Evolutionary conservation across 2,329 filamentous ascomycete genomes (phyloP).

Genomic region (Ceratocystis harringtonii): DNA sequence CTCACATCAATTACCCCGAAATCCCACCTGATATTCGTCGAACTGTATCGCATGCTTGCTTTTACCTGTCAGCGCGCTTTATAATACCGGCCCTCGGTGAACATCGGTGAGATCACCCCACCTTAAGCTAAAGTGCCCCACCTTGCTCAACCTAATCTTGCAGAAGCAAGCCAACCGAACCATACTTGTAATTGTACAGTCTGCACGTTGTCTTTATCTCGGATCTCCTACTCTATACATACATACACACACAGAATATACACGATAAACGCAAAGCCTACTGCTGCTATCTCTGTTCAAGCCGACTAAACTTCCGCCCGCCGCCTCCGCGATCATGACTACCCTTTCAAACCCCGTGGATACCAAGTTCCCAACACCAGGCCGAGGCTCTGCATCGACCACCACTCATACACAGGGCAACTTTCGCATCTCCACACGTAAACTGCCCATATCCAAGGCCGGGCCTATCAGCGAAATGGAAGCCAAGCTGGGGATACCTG

Average conservation of each 20-base stretch:
- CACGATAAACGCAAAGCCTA: background rate
- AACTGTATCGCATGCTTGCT: background rate
- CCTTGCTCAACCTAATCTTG: background rate
- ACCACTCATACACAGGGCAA: slow-evolving; percentile 42
- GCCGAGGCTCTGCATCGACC: slow-evolving; percentile 39
- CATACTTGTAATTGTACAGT: too few species aligned
- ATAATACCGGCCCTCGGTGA: background rate
- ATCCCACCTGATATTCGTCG: background rate
- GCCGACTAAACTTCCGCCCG: background rate
- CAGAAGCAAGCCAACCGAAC: too few species aligned
- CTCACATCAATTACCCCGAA: background rate
- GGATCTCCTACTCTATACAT: background rate
- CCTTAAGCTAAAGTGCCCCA: background rate
- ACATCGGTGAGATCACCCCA: background rate
- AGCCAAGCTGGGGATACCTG: slow-evolving; percentile 61
- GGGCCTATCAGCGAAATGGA: slow-evolving; percentile 79
- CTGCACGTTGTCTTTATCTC: too few species aligned
- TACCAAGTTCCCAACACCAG: slow-evolving; percentile 41
- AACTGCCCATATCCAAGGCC: slow-evolving; percentile 87
- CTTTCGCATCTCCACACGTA: slow-evolving; percentile 68
- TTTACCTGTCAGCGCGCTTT: background rate
- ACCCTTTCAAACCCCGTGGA: slow-evolving; percentile 25
- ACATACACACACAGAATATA: background rate
- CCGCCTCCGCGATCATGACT: slow-evolving; percentile 4
- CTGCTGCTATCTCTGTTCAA: background rate